phyloP scores from a whole-genome alignment of 768 basidiomycete species.

The Podaxis pistillaris region DNA sequence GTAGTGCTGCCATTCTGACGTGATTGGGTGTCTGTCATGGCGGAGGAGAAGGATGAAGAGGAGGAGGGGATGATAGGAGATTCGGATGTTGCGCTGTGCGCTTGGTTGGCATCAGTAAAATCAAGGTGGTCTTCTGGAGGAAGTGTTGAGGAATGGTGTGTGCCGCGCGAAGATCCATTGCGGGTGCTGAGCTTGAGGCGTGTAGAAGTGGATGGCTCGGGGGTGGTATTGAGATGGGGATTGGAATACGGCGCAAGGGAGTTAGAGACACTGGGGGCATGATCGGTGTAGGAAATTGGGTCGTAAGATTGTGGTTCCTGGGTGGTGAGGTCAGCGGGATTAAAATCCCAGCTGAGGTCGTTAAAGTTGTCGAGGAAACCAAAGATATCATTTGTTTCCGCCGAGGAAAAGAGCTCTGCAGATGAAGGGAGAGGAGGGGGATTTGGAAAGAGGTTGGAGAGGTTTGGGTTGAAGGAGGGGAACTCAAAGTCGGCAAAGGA shows the following conservation, averaged over 20 bases:
- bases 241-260: conserved; percentile 42
- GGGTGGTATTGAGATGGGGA: conserved; percentile 43
- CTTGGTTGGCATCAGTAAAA: conserved; percentile 19
- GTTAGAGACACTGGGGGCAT: conserved; percentile 21
- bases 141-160: conserved; percentile 20
- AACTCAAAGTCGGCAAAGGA: conserved; percentile 72
- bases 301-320: conserved; percentile 11
- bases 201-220: conserved; percentile 39
- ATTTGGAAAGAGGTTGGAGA: conserved; percentile 57
- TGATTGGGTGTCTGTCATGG: too few relatives aligned
- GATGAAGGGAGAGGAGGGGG: conserved; percentile 66
- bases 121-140: conserved; percentile 24
- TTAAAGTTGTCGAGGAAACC: conserved; percentile 82
- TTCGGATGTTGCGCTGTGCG: conserved; percentile 28
- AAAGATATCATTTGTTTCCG: conserved; percentile 76
- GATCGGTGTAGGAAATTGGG: conserved; percentile 27
- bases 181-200: conserved; percentile 31
- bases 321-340: conserved; percentile 18
- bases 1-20: conserved; percentile 10
- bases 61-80: conserved; percentile 25
- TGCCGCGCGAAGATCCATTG: conserved; percentile 24
- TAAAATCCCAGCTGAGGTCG: conserved; percentile 57
- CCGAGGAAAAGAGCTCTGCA: conserved; percentile 73
- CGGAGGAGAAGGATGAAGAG: conserved; percentile 17
- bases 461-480: conserved; percentile 57